phyloP scores from a whole-genome alignment of 169 alveolate genomes.

The Blepharisma undulans region DNA sequence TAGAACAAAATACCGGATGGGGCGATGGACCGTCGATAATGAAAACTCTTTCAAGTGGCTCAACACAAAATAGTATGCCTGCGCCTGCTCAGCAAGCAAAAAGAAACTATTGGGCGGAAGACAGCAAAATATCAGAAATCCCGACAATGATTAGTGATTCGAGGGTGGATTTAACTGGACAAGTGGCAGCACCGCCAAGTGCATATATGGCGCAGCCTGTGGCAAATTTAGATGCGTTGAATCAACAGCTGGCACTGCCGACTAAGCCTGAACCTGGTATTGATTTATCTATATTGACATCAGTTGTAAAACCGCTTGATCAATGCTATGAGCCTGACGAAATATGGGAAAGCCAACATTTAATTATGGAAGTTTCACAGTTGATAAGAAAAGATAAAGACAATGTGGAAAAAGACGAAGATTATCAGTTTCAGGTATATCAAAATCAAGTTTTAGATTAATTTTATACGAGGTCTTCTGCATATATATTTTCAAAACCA shows the following conservation, averaged over 20 bases:
- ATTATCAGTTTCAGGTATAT: neutral
- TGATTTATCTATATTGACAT: constrained; percentile 14
- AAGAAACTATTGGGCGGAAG: constrained; percentile 9
- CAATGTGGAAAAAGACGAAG: neutral
- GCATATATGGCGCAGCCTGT: neutral
- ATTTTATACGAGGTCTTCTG: constrained; percentile 30
- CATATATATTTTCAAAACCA: neutral
- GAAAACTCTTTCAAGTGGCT: neutral
- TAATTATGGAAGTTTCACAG: constrained; percentile 22
- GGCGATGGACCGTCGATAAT: neutral
- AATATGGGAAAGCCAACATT: constrained; percentile 21
- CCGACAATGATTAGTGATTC: constrained; percentile 10
- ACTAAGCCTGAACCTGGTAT: constrained; percentile 18
- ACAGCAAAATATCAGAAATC: neutral
- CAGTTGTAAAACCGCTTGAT: constrained; percentile 20
- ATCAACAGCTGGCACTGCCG: constrained; percentile 12
- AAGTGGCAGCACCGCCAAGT: constrained; percentile 32
- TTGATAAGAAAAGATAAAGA: constrained; percentile 6
- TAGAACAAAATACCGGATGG: neutral
- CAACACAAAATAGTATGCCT: neutral
- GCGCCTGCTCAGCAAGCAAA: neutral
- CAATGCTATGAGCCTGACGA: constrained; percentile 12
- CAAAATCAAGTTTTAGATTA: neutral
- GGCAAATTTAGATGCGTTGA: neutral
- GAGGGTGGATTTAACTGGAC: neutral